phyloP scores from a whole-genome alignment of 148 eudicot species.

The Dianthus caryophyllus region DNA sequence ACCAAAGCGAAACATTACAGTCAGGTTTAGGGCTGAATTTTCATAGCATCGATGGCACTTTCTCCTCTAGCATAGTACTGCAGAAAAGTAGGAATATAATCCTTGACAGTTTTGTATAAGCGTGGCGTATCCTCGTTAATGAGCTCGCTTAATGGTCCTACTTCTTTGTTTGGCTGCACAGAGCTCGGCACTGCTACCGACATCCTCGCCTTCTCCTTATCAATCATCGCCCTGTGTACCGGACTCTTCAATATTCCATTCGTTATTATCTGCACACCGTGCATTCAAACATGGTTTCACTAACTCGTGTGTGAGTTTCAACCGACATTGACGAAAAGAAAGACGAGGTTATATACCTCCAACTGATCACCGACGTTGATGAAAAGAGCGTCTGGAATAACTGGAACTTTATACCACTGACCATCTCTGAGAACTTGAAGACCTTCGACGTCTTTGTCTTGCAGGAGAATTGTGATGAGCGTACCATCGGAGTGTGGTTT shows the following conservation, averaged over 20 bases:
- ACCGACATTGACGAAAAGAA: no score
- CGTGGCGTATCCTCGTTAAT: conserved; percentile 27
- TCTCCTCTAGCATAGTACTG: conserved; percentile 12
- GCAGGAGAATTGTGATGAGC: no score
- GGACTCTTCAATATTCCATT: conserved; percentile 41
- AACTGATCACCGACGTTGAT: no score
- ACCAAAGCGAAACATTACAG: no score
- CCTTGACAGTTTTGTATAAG: conserved; percentile 27
- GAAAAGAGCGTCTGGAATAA: no score
- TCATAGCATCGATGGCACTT: conserved; percentile 20
- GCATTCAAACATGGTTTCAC: background rate
- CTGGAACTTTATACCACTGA: no score
- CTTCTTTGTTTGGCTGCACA: conserved; percentile 19
- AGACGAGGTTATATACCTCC: no score
- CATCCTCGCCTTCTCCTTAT: conserved; percentile 28
- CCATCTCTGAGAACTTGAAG: no score
- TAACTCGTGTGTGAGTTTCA: no score
- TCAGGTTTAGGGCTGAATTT: background rate
- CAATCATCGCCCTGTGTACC: conserved; percentile 33
- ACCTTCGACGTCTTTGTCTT: no score
- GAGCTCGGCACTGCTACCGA: conserved; percentile 23
- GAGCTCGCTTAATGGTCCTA: conserved; percentile 27
- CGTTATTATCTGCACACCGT: conserved; percentile 33
- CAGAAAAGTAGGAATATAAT: conserved; percentile 14
- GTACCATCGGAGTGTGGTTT: no score